Conservation (phyloP, 352 stramenopile species). For the Phytopythium cucurbitacearum region DNA sequence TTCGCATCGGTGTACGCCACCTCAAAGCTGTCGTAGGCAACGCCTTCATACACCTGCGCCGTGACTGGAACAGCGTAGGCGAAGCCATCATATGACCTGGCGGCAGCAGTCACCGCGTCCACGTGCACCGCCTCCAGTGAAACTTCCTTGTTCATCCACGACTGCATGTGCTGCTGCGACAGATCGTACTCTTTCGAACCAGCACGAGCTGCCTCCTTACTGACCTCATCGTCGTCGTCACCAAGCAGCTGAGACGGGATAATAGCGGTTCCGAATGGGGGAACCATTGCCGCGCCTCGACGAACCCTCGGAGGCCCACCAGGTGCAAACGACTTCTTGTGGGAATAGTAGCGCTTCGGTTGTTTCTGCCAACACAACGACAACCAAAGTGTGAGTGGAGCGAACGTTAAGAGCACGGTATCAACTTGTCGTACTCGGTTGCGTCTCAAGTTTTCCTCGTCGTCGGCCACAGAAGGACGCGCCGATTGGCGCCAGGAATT, state of each 20-base stretch:
- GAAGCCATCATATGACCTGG: slow-evolving; percentile 11
- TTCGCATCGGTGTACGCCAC: background rate
- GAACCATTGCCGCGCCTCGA: slow-evolving; percentile 29
- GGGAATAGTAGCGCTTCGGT: slow-evolving; percentile 3
- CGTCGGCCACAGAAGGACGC: too few species aligned
- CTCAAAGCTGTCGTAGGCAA: slow-evolving; percentile 2
- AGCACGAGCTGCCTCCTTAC: background rate
- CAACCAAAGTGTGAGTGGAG: too few species aligned
- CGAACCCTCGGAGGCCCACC: slow-evolving; percentile 15
- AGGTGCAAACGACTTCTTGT: background rate
- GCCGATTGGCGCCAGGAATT: background rate
- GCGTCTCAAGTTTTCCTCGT: too few species aligned
- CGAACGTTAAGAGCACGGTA: too few species aligned
- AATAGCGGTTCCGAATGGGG: slow-evolving; percentile 25
- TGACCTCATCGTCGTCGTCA: background rate
- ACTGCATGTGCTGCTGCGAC: slow-evolving; percentile 10
- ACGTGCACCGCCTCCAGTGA: slow-evolving; percentile 1
- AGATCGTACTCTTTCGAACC: background rate
- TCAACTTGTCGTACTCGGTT: too few species aligned
- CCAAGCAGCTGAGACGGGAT: slow-evolving; percentile 6
- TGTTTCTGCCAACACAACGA: background rate
- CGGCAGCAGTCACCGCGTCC: slow-evolving; percentile 6
- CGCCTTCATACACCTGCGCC: slow-evolving; percentile 4
- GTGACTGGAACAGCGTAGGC: background rate
- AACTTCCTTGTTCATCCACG: slow-evolving; percentile 14